phyloP scores from a whole-genome alignment of 345 rosid species.

The Salix udensis region DNA sequence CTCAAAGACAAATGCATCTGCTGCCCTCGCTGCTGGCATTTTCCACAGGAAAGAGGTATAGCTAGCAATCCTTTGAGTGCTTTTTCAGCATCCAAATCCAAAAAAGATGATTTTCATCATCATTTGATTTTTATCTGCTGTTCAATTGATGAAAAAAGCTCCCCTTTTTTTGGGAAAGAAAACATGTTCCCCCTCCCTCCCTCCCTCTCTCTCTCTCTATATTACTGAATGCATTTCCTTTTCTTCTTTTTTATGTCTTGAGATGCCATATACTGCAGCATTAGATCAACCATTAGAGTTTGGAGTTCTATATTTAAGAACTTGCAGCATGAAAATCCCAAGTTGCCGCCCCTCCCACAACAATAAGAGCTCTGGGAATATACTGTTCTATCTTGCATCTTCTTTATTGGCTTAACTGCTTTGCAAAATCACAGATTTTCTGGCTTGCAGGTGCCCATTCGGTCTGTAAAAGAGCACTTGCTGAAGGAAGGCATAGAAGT shows the following conservation, averaged over 20 bases:
- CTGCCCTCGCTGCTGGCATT: constrained; percentile 97
- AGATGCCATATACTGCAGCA: background rate
- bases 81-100: background rate
- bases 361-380: background rate
- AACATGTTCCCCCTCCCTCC: background rate
- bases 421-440: background rate
- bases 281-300: background rate
- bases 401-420: background rate
- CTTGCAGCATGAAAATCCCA: background rate
- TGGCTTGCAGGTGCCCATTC: constrained; percentile 72
- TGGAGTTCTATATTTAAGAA: background rate
- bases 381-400: background rate
- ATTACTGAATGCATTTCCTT: background rate
- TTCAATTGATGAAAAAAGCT: no score
- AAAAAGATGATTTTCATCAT: background rate
- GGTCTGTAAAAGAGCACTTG: constrained; percentile 70
- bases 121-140: background rate
- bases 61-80: background rate
- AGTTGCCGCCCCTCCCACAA: background rate
- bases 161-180: no score
- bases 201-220: background rate
- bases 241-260: background rate
- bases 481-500: constrained; percentile 64
- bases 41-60: constrained; percentile 93
- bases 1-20: constrained; percentile 74